Percentiles rank a stretch among this genome's conserved stretches.
These are phyloP conservation scores for Kalanchoe fedtschenkoi DNA, from an alignment of 164 flowering plant genomes.

Conservation along the genomic window DNA sequence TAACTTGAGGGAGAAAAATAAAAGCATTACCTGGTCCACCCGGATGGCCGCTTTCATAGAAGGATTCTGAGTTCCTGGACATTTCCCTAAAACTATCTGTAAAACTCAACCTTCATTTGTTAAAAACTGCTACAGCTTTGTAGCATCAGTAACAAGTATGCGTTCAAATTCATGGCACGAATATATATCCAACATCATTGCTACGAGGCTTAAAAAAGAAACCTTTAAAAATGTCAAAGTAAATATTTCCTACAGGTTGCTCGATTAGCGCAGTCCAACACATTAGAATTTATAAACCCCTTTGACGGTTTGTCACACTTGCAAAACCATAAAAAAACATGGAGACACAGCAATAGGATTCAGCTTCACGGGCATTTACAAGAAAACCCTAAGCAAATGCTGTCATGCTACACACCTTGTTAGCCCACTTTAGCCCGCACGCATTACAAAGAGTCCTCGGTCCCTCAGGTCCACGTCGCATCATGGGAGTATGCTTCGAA, in stretches of 20 bases:
- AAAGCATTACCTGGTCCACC: neutral
- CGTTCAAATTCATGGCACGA: too few species aligned
- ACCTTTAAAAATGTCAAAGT: too few species aligned
- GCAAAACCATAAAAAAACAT: too few species aligned
- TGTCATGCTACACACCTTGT: constrained; percentile 24
- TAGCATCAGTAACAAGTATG: too few species aligned
- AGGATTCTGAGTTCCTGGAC: neutral
- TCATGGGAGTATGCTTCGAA: constrained; percentile 61
- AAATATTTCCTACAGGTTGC: too few species aligned
- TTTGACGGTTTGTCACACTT: too few species aligned
- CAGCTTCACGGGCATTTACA: neutral
- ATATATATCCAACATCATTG: too few species aligned
- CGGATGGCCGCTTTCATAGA: neutral
- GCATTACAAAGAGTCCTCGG: constrained; percentile 64
- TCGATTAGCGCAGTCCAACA: too few species aligned
- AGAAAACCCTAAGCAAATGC: neutral
- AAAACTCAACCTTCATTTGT: neutral
- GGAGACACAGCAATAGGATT: too few species aligned
- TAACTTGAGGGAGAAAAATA: neutral
- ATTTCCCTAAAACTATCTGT: neutral
- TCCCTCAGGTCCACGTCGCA: constrained; percentile 67
- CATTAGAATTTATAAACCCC: too few species aligned
- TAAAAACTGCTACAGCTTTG: too few species aligned
- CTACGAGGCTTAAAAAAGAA: too few species aligned
- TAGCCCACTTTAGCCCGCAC: constrained; percentile 66